Conservation (phyloP, 192 early-diverging fungal genomes). For the Neocallimastix lanati region DNA sequence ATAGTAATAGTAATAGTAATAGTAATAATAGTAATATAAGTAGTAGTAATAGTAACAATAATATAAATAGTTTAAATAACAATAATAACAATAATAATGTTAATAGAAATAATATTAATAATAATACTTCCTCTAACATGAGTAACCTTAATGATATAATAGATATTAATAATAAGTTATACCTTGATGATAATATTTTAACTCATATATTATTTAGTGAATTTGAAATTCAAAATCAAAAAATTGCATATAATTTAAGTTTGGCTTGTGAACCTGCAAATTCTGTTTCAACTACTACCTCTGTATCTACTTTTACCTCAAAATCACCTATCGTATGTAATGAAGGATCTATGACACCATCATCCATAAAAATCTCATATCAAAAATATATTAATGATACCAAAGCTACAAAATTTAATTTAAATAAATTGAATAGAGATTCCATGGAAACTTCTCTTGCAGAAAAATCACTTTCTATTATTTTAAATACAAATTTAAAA, state of each 20-base stretch:
- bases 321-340: background rate
- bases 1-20: no score
- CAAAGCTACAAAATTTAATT: background rate
- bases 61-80: no score
- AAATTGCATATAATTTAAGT: background rate
- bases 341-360: background rate
- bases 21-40: no score
- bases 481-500: background rate
- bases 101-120: no score
- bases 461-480: background rate
- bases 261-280: background rate
- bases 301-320: background rate
- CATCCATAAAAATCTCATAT: background rate
- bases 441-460: background rate
- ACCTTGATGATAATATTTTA: background rate
- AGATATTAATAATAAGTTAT: background rate
- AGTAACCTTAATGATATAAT: background rate
- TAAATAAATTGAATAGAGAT: background rate
- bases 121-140: no score
- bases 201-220: background rate
- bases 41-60: no score
- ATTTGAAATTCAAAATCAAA: background rate
- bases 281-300: background rate
- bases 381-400: background rate
- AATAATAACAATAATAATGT: no score